These are phyloP conservation scores for Chytridium lagenaria DNA, from an alignment of 371 early-diverging fungal genomes.

Conservation along the genomic window DNA sequence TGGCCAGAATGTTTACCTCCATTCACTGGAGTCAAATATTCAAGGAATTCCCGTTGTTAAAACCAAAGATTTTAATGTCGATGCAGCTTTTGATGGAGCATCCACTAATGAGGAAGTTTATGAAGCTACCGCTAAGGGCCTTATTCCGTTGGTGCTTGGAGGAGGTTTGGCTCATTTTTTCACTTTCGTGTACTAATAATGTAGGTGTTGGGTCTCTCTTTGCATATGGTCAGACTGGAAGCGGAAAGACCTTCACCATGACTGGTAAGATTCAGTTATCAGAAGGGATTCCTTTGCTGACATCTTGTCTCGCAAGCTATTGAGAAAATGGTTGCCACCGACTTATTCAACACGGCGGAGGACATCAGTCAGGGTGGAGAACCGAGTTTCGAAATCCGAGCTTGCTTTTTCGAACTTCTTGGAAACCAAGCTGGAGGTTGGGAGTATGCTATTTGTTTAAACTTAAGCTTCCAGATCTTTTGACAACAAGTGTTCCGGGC, in stretches of 20 bases:
- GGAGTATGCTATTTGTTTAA: not conserved
- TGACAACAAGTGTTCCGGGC: conserved; percentile 27
- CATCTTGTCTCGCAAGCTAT: conserved; percentile 32
- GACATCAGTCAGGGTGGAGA: conserved; percentile 29
- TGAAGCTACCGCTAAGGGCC: conserved; percentile 35
- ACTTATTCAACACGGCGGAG: conserved; percentile 41
- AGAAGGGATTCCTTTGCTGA: too few species aligned
- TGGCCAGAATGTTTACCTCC: conserved; percentile 9
- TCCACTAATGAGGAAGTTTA: conserved; percentile 52
- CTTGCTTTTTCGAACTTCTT: conserved; percentile 49
- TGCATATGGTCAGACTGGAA: conserved; percentile 68
- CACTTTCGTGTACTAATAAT: not conserved
- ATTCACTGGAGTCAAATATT: conserved; percentile 24
- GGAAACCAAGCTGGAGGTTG: conserved; percentile 38
- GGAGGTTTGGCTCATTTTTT: conserved; percentile 14
- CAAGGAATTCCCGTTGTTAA: conserved; percentile 16
- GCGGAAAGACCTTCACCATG: conserved; percentile 70
- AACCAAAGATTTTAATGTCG: conserved; percentile 42
- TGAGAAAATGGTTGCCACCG: conserved; percentile 42
- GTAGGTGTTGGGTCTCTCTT: conserved; percentile 58
- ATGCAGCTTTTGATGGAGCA: conserved; percentile 44
- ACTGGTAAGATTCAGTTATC: conserved; percentile 44
- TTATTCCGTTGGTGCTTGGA: conserved; percentile 39
- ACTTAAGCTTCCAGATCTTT: conserved; percentile 37
- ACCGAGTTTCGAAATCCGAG: conserved; percentile 33